phyloP scores from a whole-genome alignment of 768 basidiomycete genomes.

The Pleurotus sapidus region DNA sequence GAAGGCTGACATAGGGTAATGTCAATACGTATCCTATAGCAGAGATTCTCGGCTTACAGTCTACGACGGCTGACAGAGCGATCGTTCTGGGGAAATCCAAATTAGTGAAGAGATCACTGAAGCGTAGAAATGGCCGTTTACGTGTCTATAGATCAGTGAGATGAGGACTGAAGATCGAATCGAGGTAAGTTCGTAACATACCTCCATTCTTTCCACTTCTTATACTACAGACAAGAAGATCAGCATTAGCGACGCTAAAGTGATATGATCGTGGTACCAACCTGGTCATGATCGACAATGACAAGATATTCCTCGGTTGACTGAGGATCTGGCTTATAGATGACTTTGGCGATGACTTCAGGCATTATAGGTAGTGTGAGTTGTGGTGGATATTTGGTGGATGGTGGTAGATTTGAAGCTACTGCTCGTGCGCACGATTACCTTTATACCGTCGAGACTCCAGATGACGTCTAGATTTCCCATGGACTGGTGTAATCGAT shows the following conservation, averaged over 20 bases:
- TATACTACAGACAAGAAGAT: constrained; percentile 42
- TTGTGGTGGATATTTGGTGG: constrained; percentile 11
- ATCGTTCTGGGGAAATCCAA: constrained; percentile 46
- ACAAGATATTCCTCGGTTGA: constrained; percentile 71
- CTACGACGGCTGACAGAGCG: constrained; percentile 74
- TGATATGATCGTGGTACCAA: constrained; percentile 25
- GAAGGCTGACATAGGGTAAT: constrained; percentile 48
- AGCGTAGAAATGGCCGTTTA: constrained; percentile 32
- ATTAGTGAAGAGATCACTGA: constrained; percentile 7
- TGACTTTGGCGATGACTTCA: constrained; percentile 59
- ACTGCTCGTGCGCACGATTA: constrained; percentile 1
- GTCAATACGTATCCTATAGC: background rate
- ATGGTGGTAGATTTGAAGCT: constrained; percentile 4
- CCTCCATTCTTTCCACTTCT: constrained; percentile 82
- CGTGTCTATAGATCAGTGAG: constrained; percentile 52
- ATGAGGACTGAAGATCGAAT: constrained; percentile 15
- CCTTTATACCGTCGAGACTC: constrained; percentile 15
- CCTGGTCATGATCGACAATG: constrained; percentile 66
- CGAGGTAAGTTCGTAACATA: constrained; percentile 28
- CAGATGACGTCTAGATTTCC: constrained; percentile 20
- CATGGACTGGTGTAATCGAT: background rate
- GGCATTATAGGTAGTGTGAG: constrained; percentile 31
- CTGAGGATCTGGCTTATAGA: constrained; percentile 77
- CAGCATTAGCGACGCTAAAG: constrained; percentile 10
- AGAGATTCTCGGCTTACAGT: constrained; percentile 48